phyloP scores from a whole-genome alignment of 2,329 filamentous ascomycete species.

The Metarhizium album region DNA sequence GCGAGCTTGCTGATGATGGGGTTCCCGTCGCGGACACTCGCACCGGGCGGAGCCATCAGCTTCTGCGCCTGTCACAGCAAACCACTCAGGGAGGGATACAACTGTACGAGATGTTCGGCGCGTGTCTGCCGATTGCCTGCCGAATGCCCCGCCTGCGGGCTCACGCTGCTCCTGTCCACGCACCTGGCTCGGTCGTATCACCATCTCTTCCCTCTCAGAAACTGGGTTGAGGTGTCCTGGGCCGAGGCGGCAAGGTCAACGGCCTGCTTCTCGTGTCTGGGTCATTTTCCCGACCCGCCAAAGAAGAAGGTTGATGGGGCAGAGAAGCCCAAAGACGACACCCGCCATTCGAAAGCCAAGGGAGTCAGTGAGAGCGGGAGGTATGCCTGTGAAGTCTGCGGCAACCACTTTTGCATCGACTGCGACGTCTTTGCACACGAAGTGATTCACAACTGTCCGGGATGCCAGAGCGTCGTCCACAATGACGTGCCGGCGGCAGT shows the following conservation, averaged over 20 bases:
- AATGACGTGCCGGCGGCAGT: conserved; percentile 10
- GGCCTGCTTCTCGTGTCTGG: conserved; percentile 70
- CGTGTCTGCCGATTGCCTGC: conserved; percentile 86
- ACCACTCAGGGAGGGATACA: conserved; percentile 73
- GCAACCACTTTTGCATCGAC: conserved; percentile 92
- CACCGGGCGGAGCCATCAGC: conserved; percentile 51
- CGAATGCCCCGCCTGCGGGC: conserved; percentile 81
- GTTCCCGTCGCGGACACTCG: conserved; percentile 79
- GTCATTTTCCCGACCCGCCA: conserved; percentile 51
- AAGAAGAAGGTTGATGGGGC: conserved; percentile 10
- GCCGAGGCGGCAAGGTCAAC: conserved; percentile 48
- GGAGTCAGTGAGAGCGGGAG: conserved; percentile 76
- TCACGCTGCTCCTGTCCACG: conserved; percentile 89
- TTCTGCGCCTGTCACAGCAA: conserved; percentile 87
- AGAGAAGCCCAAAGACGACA: conserved; percentile 14
- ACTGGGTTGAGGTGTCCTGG: conserved; percentile 90
- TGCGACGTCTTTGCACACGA: conserved; percentile 95
- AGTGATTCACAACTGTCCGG: conserved; percentile 89
- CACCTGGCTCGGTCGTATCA: conserved; percentile 90
- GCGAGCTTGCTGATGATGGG: conserved; percentile 89
- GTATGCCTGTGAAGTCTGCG: conserved; percentile 82
- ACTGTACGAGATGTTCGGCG: conserved; percentile 76
- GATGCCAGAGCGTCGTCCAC: conserved; percentile 52
- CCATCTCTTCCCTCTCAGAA: conserved; percentile 79
- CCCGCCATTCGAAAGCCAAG: conserved; percentile 28